Base-by-base conservation (phyloP, 2,329 filamentous ascomycete species). In the Akanthomyces dipterigenus region DNA sequence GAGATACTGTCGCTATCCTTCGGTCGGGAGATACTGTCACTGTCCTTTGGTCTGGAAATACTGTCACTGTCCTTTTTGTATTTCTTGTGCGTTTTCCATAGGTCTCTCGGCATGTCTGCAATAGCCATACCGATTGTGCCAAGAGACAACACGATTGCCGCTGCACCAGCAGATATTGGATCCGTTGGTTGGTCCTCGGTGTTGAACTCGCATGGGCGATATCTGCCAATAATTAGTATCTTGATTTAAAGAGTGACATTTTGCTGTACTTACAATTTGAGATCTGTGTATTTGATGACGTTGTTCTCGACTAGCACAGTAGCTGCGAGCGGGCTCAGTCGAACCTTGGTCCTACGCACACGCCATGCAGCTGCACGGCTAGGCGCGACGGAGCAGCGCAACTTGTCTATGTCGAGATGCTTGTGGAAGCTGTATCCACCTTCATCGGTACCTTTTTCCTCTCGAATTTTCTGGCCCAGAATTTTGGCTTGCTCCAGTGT, bases 121-220 rank as follows among this genome's bases (percentile, higher is more conserved):
- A 96, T 81, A 1, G 91, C 90, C 82, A 96, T 89, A 68, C 90
- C 84, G 62, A 97, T 87, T 43, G 84, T 88, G 28, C 88, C 87
- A 51, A 95, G 79, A n/a, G 93, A 93, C 6, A 89, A 89, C n/a
- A 96, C 78, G 1, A 97, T 75, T 0, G 92, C 90, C 49, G 86
- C 84, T 0, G 91, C 87, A 18, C 86, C 89, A 22, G 90, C 91
- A 16, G 88, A 87, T 26, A 96, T 83, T 0, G 91, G 91, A 65
- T 95, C 91, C 68, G 84, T 86, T 0, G 91, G 91, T 49, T 92
- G 88, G 36, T 88, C 85, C 62, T 91, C 89, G 0, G 89, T 90
- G 65, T 88, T 85, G 71, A 93, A 91, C 70, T 96, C 90, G 22
- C 72, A 74, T 0, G 76, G 65, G 2, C 78, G 77, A 64, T 82